phyloP scores from a whole-genome alignment of 768 basidiomycete species.

The Arthromyces matolae region DNA sequence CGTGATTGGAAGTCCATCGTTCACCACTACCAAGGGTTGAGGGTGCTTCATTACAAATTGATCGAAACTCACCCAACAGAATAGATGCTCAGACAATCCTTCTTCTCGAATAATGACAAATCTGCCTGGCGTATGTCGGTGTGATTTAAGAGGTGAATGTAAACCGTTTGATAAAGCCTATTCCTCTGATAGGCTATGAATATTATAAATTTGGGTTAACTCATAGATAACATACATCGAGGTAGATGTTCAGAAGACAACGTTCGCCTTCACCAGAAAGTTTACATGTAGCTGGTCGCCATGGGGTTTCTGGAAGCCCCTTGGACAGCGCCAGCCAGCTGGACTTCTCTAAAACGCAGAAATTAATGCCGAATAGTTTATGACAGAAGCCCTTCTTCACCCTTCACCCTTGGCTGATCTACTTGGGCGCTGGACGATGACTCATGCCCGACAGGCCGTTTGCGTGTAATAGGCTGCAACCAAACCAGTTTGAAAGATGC shows the following conservation, averaged over 20 bases:
- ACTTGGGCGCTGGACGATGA: conserved; percentile 25
- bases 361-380: conserved; percentile 1
- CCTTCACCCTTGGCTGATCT: conserved; percentile 57
- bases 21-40: conserved; percentile 41
- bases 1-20: conserved; percentile 50
- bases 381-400: conserved; percentile 28
- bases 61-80: conserved; percentile 45
- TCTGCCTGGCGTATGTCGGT: conserved; percentile 80
- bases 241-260: conserved; percentile 68
- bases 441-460: conserved; percentile 55
- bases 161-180: conserved; percentile 68
- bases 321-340: conserved; percentile 66
- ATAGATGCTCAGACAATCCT: conserved; percentile 72
- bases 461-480: conserved; percentile 45
- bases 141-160: conserved; percentile 68
- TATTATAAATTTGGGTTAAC: not conserved
- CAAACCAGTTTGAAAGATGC: no score
- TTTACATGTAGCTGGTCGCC: conserved; percentile 72
- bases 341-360: conserved; percentile 59
- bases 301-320: conserved; percentile 50
- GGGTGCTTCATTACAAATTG: not conserved
- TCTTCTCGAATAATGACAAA: conserved; percentile 70
- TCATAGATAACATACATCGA: conserved; percentile 51
- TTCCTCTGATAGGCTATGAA: conserved; percentile 50
- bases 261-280: conserved; percentile 63